A percentile compares a stretch with the other conserved stretches of the same genome.
Evolutionary conservation across 495 filamentous ascomycete species (phyloP).

Genomic region (Parmelia sp.): DNA sequence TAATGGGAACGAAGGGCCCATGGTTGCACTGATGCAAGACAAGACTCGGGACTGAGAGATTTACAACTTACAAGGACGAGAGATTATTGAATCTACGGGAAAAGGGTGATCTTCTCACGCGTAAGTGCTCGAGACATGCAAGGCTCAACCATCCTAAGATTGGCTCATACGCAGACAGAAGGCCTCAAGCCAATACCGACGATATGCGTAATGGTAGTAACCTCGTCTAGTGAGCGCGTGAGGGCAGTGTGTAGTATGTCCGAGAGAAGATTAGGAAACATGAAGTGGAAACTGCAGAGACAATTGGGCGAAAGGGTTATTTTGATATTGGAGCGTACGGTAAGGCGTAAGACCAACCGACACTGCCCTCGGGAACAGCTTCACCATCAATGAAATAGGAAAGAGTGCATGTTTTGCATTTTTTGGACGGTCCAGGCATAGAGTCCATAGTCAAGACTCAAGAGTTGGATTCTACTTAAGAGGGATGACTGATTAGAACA

Average conservation of each 20-base stretch:
- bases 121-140: not conserved
- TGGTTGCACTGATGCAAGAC: not conserved
- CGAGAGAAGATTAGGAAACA: constrained; percentile 18
- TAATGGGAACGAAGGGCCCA: not conserved
- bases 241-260: not conserved
- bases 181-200: not conserved
- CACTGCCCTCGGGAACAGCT: not conserved
- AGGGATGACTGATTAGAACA: not conserved
- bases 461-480: too few species aligned
- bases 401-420: not conserved
- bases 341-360: not conserved
- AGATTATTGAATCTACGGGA: constrained; percentile 13
- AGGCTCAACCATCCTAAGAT: not conserved
- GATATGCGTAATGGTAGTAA: not conserved
- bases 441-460: too few species aligned
- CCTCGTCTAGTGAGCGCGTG: not conserved
- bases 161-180: not conserved
- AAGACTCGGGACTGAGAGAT: not conserved
- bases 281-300: not conserved
- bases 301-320: not conserved
- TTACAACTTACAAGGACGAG: constrained; percentile 1
- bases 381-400: not conserved
- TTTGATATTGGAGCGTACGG: not conserved
- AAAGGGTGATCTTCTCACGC: not conserved
- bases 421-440: too few species aligned